These are phyloP conservation scores for Candida sp. DNA, from an alignment of 1,139 yeast genomes.

Conservation along the genomic window DNA sequence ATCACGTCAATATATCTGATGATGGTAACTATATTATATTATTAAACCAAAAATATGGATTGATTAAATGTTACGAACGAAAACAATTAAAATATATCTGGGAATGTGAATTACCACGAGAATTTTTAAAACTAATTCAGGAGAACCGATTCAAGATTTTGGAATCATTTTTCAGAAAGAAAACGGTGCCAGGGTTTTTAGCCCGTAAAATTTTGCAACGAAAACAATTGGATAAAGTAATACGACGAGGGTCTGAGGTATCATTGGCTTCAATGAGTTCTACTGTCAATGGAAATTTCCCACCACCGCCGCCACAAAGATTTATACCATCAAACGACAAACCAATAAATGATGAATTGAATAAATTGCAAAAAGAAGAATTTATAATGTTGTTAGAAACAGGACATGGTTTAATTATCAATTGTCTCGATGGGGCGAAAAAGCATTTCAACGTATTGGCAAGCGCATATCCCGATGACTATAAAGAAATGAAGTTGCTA, in stretches of 20 bases:
- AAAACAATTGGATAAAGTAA: constrained; percentile 12
- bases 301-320: constrained; percentile 19
- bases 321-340: constrained; percentile 7
- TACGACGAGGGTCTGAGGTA: constrained; percentile 25
- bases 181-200: constrained; percentile 47
- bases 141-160: constrained; percentile 32
- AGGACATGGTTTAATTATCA: constrained; percentile 46
- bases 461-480: constrained; percentile 17
- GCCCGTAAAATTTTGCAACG: constrained; percentile 41
- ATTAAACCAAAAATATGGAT: constrained; percentile 46
- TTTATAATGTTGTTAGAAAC: constrained; percentile 32
- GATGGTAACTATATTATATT: constrained; percentile 60
- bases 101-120: constrained; percentile 28
- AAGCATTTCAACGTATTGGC: constrained; percentile 22
- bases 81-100: constrained; percentile 50
- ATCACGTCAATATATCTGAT: constrained; percentile 56
- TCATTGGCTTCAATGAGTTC: constrained; percentile 18
- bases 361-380: constrained; percentile 21
- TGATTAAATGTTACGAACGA: constrained; percentile 60
- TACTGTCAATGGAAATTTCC: constrained; percentile 33
- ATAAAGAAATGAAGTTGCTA: constrained; percentile 25
- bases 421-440: constrained; percentile 46
- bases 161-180: constrained; percentile 58
- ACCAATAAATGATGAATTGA: constrained; percentile 5
- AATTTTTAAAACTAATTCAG: constrained; percentile 20